Conservation (phyloP, 2,329 filamentous ascomycete genomes). For the Xylaria sp. region DNA sequence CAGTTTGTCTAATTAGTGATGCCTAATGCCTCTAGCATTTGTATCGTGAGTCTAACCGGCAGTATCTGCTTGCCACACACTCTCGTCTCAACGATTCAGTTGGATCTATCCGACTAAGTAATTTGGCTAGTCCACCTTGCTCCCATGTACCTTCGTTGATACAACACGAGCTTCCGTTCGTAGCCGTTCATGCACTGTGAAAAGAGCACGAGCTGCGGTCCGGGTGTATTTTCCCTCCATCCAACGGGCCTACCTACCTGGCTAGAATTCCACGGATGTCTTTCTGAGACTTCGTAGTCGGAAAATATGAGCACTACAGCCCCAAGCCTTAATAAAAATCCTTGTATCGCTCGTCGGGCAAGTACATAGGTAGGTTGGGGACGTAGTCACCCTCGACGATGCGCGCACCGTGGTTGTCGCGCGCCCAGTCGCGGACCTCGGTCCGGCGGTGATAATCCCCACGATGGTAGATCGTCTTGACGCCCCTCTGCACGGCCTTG, state of each 20-base stretch:
- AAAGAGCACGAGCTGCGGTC: no score
- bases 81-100: no score
- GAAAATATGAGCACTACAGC: no score
- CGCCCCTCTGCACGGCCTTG: conserved; percentile 39
- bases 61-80: not conserved
- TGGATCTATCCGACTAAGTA: no score
- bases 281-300: not conserved
- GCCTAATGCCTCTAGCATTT: not conserved
- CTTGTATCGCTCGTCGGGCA: conserved; percentile 3
- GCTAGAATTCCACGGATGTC: no score
- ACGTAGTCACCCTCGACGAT: conserved; percentile 36
- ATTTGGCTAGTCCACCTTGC: no score
- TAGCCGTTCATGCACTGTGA: no score
- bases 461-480: conserved; percentile 42
- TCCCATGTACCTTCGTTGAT: no score
- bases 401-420: conserved; percentile 33
- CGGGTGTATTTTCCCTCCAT: not conserved
- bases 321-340: conserved; percentile 9
- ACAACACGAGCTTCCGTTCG: no score
- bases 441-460: conserved; percentile 7
- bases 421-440: conserved; percentile 43
- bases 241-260: no score
- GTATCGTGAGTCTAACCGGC: not conserved
- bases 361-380: conserved; percentile 21
- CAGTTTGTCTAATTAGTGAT: not conserved